Evolutionary conservation across 768 basidiomycete species (phyloP), one percentile per base, ranked within the genome.

Genomic region (Zangia roseola): DNA sequence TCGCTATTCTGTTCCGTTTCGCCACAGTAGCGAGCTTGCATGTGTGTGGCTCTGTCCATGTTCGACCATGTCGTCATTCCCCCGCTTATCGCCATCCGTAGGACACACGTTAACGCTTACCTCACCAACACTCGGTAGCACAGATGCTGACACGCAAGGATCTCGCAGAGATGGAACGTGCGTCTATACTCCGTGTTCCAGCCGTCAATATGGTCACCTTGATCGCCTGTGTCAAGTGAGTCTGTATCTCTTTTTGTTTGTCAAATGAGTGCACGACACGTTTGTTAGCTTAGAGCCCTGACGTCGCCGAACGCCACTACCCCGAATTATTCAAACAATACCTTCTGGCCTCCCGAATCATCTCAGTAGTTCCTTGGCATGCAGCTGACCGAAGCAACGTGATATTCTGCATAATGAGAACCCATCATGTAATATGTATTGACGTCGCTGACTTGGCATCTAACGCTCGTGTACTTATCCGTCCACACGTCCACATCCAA

Each of bases 1-100:
- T 0, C 82, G 90, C 10, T 91, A 89, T 67, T 91, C 88, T 0
- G 79, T 92, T 0, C 90, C 90, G 0, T 90, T 90, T 70, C 91
- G 92, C 79, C 89, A 91, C 57, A 88, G 83, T 55, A 90, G n/a
- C 91, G 44, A 71, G 81, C 6, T 69, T 86, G 37, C 69, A 75
- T 30, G 72, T 81, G 4, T 68, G 71, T 40, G 69, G 91, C 16
- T 69, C 64, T 24, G 72, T 79, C 34, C 44, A 74, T 3, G 75
- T 69, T 79, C 17, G 63, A 71, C 5, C 65, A 74, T 79, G 75
- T n/a, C 20, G 72, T 74, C 71, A 47, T 58, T 10, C 44, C 19
- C 10, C 3, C 6, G n/a, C 1, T 10, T 9, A 4, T 13, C 14
- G 2, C 25, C 4, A 40, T 54, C 54, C 26, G 8, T 26, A 10